Evolutionary conservation across 1,139 yeast genomes (phyloP), one percentile per base, ranked within the genome.

Genomic region (Barnettozyma hawaiiensis): DNA sequence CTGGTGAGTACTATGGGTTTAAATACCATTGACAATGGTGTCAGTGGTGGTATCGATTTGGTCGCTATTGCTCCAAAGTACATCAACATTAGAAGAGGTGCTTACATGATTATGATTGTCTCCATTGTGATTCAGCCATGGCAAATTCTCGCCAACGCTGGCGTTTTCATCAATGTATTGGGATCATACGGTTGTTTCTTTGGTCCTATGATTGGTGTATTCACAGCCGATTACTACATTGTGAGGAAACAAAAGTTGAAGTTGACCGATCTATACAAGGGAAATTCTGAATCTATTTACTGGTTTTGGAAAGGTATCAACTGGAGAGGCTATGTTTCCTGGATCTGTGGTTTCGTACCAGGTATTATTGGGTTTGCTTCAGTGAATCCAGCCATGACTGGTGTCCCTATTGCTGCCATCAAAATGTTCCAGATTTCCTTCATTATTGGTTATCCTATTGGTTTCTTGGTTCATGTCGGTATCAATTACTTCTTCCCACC

Each of bases 1-100:
- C 57, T 38, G 52, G 58, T 54, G 53, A 39, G 68, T 65, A 38
- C 70, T 56, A 43, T 53, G 59, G 45, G 65, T 58, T 56, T 68
- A 41, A 69, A 68, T 46, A 56, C 64, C 34, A 62, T 69, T 42
- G 73, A 67, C 34, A 69, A 70, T 48, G 72, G 70, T 37, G 62
- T 66, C 39, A 61, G 70, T 41, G 71, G 71, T 31, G 75, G 73
- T 37, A 70, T 70, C 62, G 74, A 70, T 49, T 47, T 70, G 40
- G 64, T 71, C 10, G 65, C 69, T 4, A 50, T 68, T 16, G 63
- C 62, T 38, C 74, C 75, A 24, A 60, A 55, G 42, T 69, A 61
- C 50, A 57, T 69, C 44, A 64, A 66, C 47, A 64, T 68, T 39
- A 60, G 62, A 46, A 60, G 74, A 47, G 70, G 66, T 34, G 58